Evolutionary conservation across 148 eudicot species (phyloP).

Genomic region (Amaranthus palmeri): DNA sequence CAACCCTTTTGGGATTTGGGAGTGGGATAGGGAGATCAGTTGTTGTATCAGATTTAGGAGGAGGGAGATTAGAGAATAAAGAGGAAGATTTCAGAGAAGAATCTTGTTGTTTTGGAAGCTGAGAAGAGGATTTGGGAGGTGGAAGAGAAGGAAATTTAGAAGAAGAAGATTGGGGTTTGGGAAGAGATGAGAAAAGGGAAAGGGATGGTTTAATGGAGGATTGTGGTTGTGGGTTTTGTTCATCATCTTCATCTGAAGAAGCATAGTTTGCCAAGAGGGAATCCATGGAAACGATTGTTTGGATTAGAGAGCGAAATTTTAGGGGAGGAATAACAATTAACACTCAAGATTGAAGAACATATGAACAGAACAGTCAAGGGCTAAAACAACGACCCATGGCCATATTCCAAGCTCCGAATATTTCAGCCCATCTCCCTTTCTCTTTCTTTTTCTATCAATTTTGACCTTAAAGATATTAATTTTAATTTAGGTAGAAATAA

Average conservation of each 20-base stretch:
- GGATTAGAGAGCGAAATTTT: neutral
- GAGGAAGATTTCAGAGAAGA: conserved; percentile 17
- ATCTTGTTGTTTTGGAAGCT: conserved; percentile 8
- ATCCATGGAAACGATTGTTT: conserved; percentile 37
- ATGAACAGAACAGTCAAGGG: no score
- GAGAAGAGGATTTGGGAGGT: conserved; percentile 26
- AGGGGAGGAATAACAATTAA: no score
- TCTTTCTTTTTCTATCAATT: no score
- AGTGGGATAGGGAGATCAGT: conserved; percentile 18
- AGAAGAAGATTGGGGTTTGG: conserved; percentile 44
- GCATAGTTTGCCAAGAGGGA: conserved; percentile 55
- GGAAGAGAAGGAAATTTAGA: conserved; percentile 26
- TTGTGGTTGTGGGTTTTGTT: conserved; percentile 25
- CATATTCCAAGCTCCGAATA: no score
- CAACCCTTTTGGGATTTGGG: conserved; percentile 45
- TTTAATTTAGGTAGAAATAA: no score
- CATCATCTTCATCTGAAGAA: conserved; percentile 61
- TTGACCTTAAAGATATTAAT: no score
- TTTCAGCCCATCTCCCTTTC: no score
- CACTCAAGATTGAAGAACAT: no score
- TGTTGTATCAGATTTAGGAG: conserved; percentile 34
- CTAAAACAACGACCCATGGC: no score
- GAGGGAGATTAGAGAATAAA: conserved; percentile 46
- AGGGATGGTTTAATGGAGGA: conserved; percentile 25
- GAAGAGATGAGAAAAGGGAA: conserved; percentile 31